These are phyloP conservation scores for Irineochytrium annulatum DNA, from an alignment of 192 early-diverging fungal species.

Conservation along the genomic window DNA sequence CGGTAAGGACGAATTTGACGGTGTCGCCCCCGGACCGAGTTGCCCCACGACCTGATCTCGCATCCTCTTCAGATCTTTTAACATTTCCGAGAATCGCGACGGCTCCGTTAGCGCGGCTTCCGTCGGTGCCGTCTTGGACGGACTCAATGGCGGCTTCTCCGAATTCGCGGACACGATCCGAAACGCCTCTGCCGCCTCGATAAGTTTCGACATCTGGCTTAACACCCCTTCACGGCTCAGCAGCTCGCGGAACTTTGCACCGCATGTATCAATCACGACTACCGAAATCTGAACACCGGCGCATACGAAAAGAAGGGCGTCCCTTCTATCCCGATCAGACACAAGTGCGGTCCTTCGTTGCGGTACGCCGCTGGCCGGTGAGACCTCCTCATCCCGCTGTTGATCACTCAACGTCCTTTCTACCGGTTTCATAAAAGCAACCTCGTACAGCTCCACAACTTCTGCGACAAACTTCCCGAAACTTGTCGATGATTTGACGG, in stretches of 20 bases:
- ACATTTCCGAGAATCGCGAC: slow-evolving; percentile 13
- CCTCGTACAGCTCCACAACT: slow-evolving; percentile 29
- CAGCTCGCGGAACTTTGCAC: slow-evolving; percentile 45
- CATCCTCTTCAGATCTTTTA: slow-evolving; percentile 24
- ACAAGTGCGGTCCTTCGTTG: slow-evolving; percentile 11
- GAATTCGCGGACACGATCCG: not conserved
- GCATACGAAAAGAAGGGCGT: slow-evolving; percentile 40
- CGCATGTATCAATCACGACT: slow-evolving; percentile 62
- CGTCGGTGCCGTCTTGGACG: no score
- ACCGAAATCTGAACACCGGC: slow-evolving; percentile 59
- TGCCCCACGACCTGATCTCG: slow-evolving; percentile 19
- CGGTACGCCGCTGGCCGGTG: not conserved
- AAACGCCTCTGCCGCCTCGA: slow-evolving; percentile 11
- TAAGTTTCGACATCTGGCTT: slow-evolving; percentile 53
- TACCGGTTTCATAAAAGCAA: no score
- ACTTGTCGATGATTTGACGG: slow-evolving; percentile 38
- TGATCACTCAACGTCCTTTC: no score
- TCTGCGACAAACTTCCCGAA: slow-evolving; percentile 53
- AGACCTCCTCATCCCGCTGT: not conserved
- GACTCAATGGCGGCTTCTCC: no score
- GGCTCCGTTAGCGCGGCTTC: not conserved
- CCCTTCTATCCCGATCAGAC: slow-evolving; percentile 36
- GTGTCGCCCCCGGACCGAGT: not conserved
- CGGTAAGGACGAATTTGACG: no score
- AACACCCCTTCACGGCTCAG: slow-evolving; percentile 77